Conservation (phyloP, 2,329 filamentous ascomycete species). For the Harringtonia aguacate region DNA sequence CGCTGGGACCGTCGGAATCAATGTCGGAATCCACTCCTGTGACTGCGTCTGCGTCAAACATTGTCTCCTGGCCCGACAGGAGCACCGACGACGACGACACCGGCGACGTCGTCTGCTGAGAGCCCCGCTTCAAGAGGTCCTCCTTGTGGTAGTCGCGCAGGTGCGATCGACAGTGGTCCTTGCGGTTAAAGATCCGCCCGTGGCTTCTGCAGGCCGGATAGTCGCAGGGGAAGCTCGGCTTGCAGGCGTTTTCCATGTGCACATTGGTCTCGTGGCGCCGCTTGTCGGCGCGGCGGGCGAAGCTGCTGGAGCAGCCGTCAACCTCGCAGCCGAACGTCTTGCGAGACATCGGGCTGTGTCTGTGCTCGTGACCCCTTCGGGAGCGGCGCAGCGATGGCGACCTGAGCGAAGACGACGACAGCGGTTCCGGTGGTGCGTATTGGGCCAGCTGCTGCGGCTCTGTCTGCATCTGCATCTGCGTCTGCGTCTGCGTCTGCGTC, state of each 20-base stretch:
- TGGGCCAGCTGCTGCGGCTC: too few species aligned
- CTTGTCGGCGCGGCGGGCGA: conserved; percentile 43
- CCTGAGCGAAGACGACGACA: too few species aligned
- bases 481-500: too few species aligned
- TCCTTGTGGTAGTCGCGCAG: conserved; percentile 45
- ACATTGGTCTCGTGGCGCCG: conserved; percentile 40
- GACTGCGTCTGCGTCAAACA: too few species aligned
- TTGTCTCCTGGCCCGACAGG: too few species aligned
- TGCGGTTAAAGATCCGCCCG: conserved; percentile 36
- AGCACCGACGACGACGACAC: too few species aligned
- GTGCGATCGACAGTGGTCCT: conserved; percentile 48
- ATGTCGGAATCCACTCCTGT: too few species aligned
- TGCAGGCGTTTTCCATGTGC: conserved; percentile 31
- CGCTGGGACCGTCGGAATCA: too few species aligned
- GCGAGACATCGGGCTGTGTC: not conserved
- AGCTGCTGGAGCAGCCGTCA: conserved; percentile 23
- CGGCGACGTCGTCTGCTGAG: too few species aligned
- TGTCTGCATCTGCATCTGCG: too few species aligned
- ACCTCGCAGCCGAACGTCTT: not conserved
- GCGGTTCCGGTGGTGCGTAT: too few species aligned
- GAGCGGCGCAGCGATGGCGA: too few species aligned
- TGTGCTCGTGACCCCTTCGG: not conserved
- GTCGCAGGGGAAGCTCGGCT: conserved; percentile 38
- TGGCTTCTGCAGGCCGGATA: conserved; percentile 35
- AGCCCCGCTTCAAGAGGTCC: conserved; percentile 37